Conservation (phyloP, 192 early-diverging fungal species). For the Powellomyces hirtus region DNA sequence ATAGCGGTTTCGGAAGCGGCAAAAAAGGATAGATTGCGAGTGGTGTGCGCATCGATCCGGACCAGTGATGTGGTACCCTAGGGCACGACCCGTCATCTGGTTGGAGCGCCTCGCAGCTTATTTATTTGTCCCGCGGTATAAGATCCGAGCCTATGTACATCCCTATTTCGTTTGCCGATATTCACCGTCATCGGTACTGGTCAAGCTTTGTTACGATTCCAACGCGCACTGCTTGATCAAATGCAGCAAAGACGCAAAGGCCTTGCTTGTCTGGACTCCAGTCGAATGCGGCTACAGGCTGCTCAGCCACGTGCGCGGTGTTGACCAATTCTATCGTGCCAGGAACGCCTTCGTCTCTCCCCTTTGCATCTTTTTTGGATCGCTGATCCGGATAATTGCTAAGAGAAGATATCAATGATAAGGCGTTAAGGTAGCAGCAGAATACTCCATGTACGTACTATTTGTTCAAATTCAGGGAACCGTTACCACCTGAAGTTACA, state of each 20-base stretch:
- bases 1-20: too few relatives aligned
- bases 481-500: conserved; percentile 58
- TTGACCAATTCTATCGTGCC: conserved; percentile 50
- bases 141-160: too few relatives aligned
- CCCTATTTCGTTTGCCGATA: too few relatives aligned
- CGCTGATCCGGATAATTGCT: conserved; percentile 54
- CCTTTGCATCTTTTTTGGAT: conserved; percentile 35
- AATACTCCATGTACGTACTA: conserved; percentile 37
- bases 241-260: conserved; percentile 60
- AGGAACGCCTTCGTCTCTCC: conserved; percentile 37
- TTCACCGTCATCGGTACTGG: conserved; percentile 20
- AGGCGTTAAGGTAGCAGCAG: neutral
- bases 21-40: too few relatives aligned
- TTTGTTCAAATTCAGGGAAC: conserved; percentile 55
- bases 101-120: too few relatives aligned
- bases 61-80: too few relatives aligned
- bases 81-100: too few relatives aligned
- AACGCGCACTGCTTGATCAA: conserved; percentile 66
- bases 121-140: too few relatives aligned
- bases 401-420: neutral
- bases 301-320: conserved; percentile 52
- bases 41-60: too few relatives aligned
- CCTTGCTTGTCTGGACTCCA: conserved; percentile 68
- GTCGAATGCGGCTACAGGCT: conserved; percentile 66
- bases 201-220: conserved; percentile 60